phyloP scores from a whole-genome alignment of 306 rosid genomes.

The Nissolia schottii region DNA sequence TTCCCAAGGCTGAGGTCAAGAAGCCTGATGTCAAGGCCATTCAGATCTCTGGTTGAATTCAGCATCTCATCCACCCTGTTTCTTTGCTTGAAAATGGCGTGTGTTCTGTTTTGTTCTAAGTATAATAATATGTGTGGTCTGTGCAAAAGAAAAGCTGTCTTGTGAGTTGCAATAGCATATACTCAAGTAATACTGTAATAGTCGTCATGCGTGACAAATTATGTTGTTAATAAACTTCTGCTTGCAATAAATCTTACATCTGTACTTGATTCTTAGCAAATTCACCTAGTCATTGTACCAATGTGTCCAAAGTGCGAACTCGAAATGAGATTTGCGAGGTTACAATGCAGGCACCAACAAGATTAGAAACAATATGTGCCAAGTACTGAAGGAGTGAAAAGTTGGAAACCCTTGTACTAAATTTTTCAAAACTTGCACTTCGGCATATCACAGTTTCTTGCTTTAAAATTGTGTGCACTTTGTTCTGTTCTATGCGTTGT shows the following conservation, averaged over 20 bases:
- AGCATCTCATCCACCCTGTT: not conserved
- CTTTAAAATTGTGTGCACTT: too few relatives aligned
- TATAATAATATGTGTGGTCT: not conserved
- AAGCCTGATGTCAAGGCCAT: conserved; percentile 28
- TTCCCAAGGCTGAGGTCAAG: conserved; percentile 28
- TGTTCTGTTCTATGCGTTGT: too few relatives aligned
- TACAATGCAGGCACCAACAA: too few relatives aligned
- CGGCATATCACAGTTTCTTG: too few relatives aligned
- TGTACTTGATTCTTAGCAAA: too few relatives aligned
- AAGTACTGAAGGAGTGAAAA: not conserved
- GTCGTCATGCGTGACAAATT: not conserved
- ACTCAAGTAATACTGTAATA: not conserved
- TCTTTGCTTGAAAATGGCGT: not conserved
- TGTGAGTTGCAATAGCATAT: not conserved
- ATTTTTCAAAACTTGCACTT: too few relatives aligned
- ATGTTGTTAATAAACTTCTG: not conserved
- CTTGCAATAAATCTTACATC: not conserved
- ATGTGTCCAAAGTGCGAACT: not conserved
- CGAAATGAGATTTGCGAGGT: not conserved
- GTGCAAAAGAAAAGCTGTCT: not conserved
- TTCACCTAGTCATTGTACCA: not conserved
- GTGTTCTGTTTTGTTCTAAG: not conserved
- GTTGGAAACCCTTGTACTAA: too few relatives aligned
- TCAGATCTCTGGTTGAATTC: conserved; percentile 14
- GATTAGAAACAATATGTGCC: not conserved